phyloP scores from a whole-genome alignment of 306 rosid genomes.

The Ormosia semicastrata region DNA sequence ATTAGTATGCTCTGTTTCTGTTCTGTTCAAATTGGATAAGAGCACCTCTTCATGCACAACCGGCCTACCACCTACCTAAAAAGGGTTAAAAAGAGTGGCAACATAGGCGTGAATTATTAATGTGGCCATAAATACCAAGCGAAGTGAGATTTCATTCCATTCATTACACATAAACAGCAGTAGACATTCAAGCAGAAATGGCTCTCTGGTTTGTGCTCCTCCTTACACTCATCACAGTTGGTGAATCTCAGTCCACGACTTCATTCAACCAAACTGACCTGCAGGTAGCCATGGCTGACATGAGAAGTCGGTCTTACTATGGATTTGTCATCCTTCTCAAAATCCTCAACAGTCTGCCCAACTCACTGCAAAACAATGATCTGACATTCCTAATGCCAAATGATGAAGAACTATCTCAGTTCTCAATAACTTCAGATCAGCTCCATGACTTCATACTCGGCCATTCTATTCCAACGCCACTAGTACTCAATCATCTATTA shows the following conservation, averaged over 20 bases:
- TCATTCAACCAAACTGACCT: slow-evolving; percentile 49
- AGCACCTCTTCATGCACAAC: slow-evolving; percentile 33
- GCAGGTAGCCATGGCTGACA: slow-evolving; percentile 51
- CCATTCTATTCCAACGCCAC: slow-evolving; percentile 54
- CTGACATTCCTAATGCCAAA: slow-evolving; percentile 59
- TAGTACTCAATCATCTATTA: slow-evolving; percentile 41
- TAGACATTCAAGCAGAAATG: slow-evolving; percentile 32
- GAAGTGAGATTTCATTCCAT: slow-evolving; percentile 2
- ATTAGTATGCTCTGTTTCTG: neutral
- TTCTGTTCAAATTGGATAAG: neutral
- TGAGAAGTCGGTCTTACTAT: slow-evolving; percentile 51
- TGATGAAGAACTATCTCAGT: slow-evolving; percentile 50
- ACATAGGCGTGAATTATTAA: slow-evolving; percentile 13
- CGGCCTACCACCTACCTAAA: slow-evolving; percentile 35
- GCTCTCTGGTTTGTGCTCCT: slow-evolving; percentile 47
- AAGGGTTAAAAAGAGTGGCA: neutral
- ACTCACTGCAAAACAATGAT: slow-evolving; percentile 34
- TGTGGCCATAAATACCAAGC: slow-evolving; percentile 14
- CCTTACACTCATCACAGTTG: slow-evolving; percentile 34
- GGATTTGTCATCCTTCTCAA: slow-evolving; percentile 66
- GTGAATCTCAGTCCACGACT: slow-evolving; percentile 33
- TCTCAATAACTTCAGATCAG: slow-evolving; percentile 27
- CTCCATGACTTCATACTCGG: slow-evolving; percentile 47
- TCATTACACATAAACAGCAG: slow-evolving; percentile 13
- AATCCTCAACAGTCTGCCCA: slow-evolving; percentile 42